Conservation (phyloP, 495 filamentous ascomycete genomes). For the Tuber magnatum region DNA sequence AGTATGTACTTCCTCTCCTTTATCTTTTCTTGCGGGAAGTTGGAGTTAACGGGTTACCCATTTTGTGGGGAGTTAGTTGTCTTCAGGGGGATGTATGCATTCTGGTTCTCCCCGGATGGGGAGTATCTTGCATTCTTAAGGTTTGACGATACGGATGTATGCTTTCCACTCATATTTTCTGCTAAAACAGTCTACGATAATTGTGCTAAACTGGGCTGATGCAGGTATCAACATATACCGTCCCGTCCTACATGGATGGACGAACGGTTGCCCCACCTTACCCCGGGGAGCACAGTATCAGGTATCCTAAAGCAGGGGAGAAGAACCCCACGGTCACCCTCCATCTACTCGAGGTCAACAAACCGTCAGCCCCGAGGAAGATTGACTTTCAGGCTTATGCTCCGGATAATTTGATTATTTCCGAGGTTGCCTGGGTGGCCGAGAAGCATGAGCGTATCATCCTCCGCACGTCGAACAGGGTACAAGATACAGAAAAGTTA, state of each 20-base stretch:
- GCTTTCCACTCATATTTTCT: constrained; percentile 20
- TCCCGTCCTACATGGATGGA: constrained; percentile 53
- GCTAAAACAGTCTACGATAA: background rate
- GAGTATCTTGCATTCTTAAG: constrained; percentile 52
- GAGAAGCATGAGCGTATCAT: constrained; percentile 48
- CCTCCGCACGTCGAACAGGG: constrained; percentile 53
- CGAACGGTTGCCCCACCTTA: constrained; percentile 48
- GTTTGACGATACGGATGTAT: constrained; percentile 53
- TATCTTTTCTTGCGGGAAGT: background rate
- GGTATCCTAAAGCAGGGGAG: constrained; percentile 55
- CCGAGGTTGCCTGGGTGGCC: constrained; percentile 54
- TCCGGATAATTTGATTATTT: constrained; percentile 50
- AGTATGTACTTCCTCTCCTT: constrained; percentile 13
- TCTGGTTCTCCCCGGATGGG: constrained; percentile 56
- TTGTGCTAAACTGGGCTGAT: constrained; percentile 6
- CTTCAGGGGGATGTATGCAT: constrained; percentile 45
- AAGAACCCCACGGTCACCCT: constrained; percentile 50
- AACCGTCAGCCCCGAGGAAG: constrained; percentile 29
- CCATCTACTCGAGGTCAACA: constrained; percentile 46
- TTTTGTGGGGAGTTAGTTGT: constrained; percentile 45
- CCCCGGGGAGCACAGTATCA: constrained; percentile 47
- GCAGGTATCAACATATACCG: constrained; percentile 47
- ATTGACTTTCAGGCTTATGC: constrained; percentile 47
- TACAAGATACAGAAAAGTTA: constrained; percentile 52
- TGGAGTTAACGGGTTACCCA: constrained; percentile 10